Percentiles rank a stretch among this genome's conserved stretches.
phyloP scores from a whole-genome alignment of 768 basidiomycete species.

The Candolleomyces eurysporus region DNA sequence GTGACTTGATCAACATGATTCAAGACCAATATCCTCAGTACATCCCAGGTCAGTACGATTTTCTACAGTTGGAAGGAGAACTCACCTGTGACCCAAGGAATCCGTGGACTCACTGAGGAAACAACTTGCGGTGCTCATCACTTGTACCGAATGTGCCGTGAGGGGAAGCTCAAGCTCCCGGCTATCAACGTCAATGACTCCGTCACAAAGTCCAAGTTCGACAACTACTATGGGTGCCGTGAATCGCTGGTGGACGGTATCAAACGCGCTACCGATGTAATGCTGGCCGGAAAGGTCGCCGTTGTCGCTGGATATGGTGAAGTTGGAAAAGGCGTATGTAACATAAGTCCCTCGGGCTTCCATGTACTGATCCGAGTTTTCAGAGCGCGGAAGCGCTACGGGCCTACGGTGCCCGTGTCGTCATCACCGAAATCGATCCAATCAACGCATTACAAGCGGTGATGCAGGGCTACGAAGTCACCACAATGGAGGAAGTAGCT shows the following conservation, averaged over 20 bases:
- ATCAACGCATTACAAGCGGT: slow-evolving; percentile 99
- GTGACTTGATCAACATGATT: slow-evolving; percentile 91
- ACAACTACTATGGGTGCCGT: slow-evolving; percentile 98
- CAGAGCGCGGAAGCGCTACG: slow-evolving; percentile 96
- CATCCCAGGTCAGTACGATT: neutral
- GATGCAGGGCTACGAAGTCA: slow-evolving; percentile 99
- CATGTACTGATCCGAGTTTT: slow-evolving; percentile 2
- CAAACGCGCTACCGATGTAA: slow-evolving; percentile 99
- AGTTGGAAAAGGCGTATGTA: slow-evolving; percentile 95
- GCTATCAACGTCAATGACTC: slow-evolving; percentile 99
- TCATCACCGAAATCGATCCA: slow-evolving; percentile 98
- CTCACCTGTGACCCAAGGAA: slow-evolving; percentile 37
- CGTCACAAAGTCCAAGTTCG: slow-evolving; percentile 99
- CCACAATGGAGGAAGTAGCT: slow-evolving; percentile 98
- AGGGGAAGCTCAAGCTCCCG: slow-evolving; percentile 93
- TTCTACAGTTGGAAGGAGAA: neutral
- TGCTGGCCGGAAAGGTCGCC: slow-evolving; percentile 99
- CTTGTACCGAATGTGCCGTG: slow-evolving; percentile 96
- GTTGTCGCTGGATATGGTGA: slow-evolving; percentile 99
- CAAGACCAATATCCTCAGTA: slow-evolving; percentile 96
- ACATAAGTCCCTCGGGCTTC: too few species aligned
- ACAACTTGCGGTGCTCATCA: slow-evolving; percentile 99
- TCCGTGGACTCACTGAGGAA: slow-evolving; percentile 96
- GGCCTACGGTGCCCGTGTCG: slow-evolving; percentile 93
- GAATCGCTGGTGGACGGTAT: slow-evolving; percentile 99